Conservation (phyloP, 2,329 filamentous ascomycete species). For the Catunica adiposa region DNA sequence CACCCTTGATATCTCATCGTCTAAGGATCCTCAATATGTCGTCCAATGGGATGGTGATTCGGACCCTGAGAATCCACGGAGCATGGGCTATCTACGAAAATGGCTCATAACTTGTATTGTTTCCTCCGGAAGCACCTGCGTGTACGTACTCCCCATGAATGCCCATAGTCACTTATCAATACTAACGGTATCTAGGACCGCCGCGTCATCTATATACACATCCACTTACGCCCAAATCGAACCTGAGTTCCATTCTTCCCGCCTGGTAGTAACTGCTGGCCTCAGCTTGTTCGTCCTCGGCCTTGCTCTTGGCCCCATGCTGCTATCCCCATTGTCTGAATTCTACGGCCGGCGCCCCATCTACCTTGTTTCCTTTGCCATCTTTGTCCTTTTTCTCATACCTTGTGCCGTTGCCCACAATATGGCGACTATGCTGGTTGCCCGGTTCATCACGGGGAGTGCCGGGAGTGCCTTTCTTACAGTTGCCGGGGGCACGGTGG, state of each 20-base stretch:
- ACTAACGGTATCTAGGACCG: conserved; percentile 41
- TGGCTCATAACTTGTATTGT: conserved; percentile 68
- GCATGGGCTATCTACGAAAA: conserved; percentile 46
- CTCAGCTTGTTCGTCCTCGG: conserved; percentile 72
- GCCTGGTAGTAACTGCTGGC: conserved; percentile 60
- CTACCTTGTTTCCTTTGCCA: conserved; percentile 56
- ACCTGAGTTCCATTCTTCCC: conserved; percentile 53
- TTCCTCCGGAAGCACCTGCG: conserved; percentile 59
- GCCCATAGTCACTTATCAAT: background rate
- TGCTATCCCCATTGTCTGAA: conserved; percentile 48
- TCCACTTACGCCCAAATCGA: conserved; percentile 65
- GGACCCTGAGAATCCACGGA: conserved; percentile 61
- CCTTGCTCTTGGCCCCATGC: conserved; percentile 44
- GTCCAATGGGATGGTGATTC: conserved; percentile 53
- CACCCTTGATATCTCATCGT: background rate
- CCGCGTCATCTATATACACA: conserved; percentile 77
- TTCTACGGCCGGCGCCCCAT: conserved; percentile 74
- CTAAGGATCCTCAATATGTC: conserved; percentile 34
- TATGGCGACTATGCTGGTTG: conserved; percentile 62
- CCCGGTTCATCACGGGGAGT: conserved; percentile 62
- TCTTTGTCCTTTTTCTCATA: conserved; percentile 66
- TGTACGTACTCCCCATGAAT: conserved; percentile 44
- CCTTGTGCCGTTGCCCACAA: conserved; percentile 70
- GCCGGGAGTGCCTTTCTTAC: conserved; percentile 51
- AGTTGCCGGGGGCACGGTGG: conserved; percentile 73